A percentile compares a stretch with the other conserved stretches of the same genome.
These are phyloP conservation scores for Dichomitus squalens DNA, from an alignment of 1,284 basidiomycete genomes.

Conservation along the genomic window DNA sequence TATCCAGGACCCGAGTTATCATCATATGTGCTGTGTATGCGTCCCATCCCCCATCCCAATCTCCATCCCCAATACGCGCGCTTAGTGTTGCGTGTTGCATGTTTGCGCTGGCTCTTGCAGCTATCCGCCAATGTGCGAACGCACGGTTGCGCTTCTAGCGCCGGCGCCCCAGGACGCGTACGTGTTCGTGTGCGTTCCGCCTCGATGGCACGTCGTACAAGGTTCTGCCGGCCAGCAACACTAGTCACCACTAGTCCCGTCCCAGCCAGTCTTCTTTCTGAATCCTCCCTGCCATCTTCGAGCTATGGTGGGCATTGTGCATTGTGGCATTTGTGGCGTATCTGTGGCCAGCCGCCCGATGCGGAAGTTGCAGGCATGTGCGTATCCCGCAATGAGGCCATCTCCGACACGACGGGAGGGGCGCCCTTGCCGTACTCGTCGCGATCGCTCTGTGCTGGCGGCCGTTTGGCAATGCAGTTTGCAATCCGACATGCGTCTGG, in stretches of 20 bases:
- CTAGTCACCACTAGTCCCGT: background rate
- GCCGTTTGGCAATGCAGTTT: too few relatives aligned
- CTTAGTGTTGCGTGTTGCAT: background rate
- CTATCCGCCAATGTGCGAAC: constrained; percentile 8
- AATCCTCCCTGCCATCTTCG: too few relatives aligned
- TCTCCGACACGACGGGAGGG: constrained; percentile 12
- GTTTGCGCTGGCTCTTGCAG: background rate
- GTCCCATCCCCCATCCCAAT: background rate
- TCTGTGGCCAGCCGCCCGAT: background rate
- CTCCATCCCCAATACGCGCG: background rate
- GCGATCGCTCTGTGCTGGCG: too few relatives aligned
- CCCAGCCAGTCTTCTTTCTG: constrained; percentile 8
- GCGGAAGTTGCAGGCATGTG: too few relatives aligned
- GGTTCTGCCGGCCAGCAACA: constrained; percentile 7
- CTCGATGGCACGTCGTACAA: constrained; percentile 13
- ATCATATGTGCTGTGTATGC: too few relatives aligned
- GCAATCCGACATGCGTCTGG: background rate
- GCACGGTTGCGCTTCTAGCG: constrained; percentile 7
- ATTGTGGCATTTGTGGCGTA: background rate
- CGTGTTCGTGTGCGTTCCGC: background rate
- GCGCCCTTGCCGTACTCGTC: background rate
- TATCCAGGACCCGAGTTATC: background rate
- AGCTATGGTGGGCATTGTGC: background rate
- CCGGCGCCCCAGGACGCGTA: too few relatives aligned
- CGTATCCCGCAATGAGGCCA: constrained; percentile 12